These are phyloP conservation scores for Pseudocercospora eumusae DNA, from an alignment of 2,329 filamentous ascomycete genomes.

Conservation along the genomic window DNA sequence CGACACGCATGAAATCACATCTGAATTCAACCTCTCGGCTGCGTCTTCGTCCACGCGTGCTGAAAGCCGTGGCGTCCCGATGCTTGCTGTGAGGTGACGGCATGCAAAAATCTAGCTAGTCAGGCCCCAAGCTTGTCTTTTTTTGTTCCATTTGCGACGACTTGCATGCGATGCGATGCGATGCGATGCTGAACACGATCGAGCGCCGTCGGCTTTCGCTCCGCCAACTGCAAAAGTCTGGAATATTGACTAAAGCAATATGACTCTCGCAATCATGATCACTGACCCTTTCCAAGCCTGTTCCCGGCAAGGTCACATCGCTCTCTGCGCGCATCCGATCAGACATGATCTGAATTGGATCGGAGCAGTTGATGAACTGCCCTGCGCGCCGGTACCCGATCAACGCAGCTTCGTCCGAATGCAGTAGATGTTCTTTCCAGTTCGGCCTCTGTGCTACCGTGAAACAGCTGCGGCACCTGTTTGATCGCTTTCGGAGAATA, in stretches of 20 bases:
- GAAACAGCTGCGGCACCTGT: slow-evolving; percentile 15
- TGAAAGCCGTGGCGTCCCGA: slow-evolving; percentile 4
- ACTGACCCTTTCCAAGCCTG: background rate
- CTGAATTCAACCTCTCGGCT: background rate
- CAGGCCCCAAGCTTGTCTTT: background rate
- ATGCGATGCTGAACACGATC: slow-evolving; percentile 12
- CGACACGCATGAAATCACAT: slow-evolving; percentile 5
- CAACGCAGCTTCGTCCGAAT: slow-evolving; percentile 17
- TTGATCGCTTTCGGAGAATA: slow-evolving; percentile 13
- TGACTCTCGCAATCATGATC: slow-evolving; percentile 3
- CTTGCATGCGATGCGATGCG: slow-evolving; percentile 6
- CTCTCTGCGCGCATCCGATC: background rate
- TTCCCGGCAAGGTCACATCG: background rate
- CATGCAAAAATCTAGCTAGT: background rate
- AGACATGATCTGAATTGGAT: background rate
- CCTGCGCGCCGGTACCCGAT: slow-evolving; percentile 11
- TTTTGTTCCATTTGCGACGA: background rate
- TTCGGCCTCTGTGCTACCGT: slow-evolving; percentile 10
- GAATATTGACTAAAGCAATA: too few species aligned
- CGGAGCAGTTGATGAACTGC: background rate
- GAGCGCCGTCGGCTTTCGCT: slow-evolving; percentile 8
- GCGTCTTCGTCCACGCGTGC: background rate
- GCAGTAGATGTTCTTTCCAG: slow-evolving; percentile 10
- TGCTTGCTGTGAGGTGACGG: slow-evolving; percentile 9
- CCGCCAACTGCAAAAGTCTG: slow-evolving; percentile 9